A percentile compares a stretch with the other conserved stretches of the same genome.
These are phyloP conservation scores for Sugiyamaella marilandica DNA, from an alignment of 805 yeast genomes.

Conservation along the genomic window DNA sequence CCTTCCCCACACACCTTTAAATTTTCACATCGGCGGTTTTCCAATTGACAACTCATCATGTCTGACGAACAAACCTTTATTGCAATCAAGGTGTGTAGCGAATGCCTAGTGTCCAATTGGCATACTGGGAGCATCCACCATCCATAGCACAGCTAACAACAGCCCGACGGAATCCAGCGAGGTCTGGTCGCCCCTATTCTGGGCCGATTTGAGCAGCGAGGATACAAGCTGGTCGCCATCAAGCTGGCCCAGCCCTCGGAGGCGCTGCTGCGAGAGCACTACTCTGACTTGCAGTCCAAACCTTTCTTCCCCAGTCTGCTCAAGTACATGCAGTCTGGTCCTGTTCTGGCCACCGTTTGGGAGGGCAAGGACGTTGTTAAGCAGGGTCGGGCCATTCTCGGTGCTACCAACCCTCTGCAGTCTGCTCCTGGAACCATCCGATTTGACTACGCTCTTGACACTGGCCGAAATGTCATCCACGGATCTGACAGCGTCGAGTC, in stretches of 20 bases:
- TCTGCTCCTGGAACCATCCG: slow-evolving; percentile 99
- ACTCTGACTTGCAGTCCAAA: slow-evolving; percentile 90
- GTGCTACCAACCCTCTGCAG: slow-evolving; percentile 97
- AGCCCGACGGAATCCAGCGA: slow-evolving; percentile 99
- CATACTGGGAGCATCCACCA: slow-evolving; percentile 4
- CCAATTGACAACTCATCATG: slow-evolving; percentile 16
- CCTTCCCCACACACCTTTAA: background rate
- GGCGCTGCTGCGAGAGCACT: slow-evolving; percentile 84
- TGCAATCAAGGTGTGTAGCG: slow-evolving; percentile 35
- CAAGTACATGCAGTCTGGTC: slow-evolving; percentile 97
- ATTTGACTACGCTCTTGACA: slow-evolving; percentile 97
- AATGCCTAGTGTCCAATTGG: background rate
- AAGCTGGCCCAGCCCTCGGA: slow-evolving; percentile 88
- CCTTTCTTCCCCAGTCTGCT: slow-evolving; percentile 97
- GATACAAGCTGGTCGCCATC: slow-evolving; percentile 94
- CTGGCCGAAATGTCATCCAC: slow-evolving; percentile 99
- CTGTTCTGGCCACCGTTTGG: slow-evolving; percentile 99
- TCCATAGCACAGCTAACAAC: background rate
- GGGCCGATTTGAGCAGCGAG: slow-evolving; percentile 93
- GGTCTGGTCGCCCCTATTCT: slow-evolving; percentile 88
- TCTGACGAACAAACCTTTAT: slow-evolving; percentile 35
- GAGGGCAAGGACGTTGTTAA: slow-evolving; percentile 99
- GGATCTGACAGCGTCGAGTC: slow-evolving; percentile 99
- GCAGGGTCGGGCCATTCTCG: slow-evolving; percentile 95
- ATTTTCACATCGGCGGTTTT: background rate